Base-by-base conservation (phyloP, 768 basidiomycete species). In the Russula abietina region DNA sequence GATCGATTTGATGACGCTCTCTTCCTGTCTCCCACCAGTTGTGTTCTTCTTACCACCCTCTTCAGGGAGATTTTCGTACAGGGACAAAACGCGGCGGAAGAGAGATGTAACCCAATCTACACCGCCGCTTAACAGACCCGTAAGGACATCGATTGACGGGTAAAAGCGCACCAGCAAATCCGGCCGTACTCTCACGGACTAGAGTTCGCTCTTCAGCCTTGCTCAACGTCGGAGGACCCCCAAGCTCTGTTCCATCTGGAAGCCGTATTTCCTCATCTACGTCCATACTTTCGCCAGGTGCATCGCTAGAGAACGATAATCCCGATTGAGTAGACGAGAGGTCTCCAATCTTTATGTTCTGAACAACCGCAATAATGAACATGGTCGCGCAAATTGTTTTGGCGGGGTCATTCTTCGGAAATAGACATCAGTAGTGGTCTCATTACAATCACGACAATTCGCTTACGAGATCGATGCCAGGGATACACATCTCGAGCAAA, bases 31-130 rank as follows among this genome's bases (percentile, higher is more conserved):
- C n/a, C 91, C 91, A 26, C 91, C 91, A 2, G 91, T 92, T 39
- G 81, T 87, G 65, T 90, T 90, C 74, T 81, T 84, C 75, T 84
- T 85, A 5, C 96, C 96, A 12, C 91, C 93, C 74, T 96, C 95
- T 72, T 98, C 96, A 0, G 95, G 95, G 5, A 98, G 77, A 71
- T 96, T 95, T 75, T 94, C 91, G 70, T 89, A 95, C 22, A 98
- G 75, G 1, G 89, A 83, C 57, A 93, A 78, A 56, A 93, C 83
- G 11, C 91, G 83, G 17, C 89, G 79, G 69, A 93, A 86, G 33
- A 93, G 81, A 24, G 87, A 84, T 0, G 81, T 81, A 14, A 92
- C 85, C 91, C 91, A 93, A 70, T 89, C 91, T 91, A 62, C 22
- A 10, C 46, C 38, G 6, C 17, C 22, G 41, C 33, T 50, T 49